Percentiles rank a stretch among this genome's conserved stretches.
Conservation (phyloP, 129 eudicot species). For the Kitagawia praeruptora region DNA sequence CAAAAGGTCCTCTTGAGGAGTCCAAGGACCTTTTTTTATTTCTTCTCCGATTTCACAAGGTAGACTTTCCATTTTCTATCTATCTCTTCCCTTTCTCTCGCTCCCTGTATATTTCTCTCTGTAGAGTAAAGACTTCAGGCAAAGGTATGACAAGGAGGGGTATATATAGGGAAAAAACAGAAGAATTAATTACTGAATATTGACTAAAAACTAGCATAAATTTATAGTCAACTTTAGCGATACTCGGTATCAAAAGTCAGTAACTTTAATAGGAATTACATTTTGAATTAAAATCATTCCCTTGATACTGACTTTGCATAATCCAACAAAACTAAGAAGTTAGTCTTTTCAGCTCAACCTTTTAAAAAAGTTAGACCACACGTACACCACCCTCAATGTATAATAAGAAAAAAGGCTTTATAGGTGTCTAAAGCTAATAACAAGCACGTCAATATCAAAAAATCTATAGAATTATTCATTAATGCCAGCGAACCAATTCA, state of each 20-base stretch:
- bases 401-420: not conserved
- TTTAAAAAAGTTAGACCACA: not conserved
- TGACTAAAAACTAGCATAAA: no score
- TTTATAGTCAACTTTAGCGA: not conserved
- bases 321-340: no score
- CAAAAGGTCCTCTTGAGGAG: slow-evolving; percentile 37
- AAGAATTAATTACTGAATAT: not conserved
- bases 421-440: not conserved
- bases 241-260: not conserved
- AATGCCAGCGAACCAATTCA: not conserved
- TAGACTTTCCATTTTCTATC: not conserved
- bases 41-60: not conserved
- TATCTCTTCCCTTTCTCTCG: not conserved
- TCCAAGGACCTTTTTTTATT: slow-evolving; percentile 38
- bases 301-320: no score
- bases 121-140: not conserved
- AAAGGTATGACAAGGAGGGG: not conserved
- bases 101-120: not conserved
- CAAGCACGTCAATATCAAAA: not conserved
- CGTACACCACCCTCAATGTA: not conserved
- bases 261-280: not conserved
- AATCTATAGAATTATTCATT: no score
- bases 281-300: no score
- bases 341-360: not conserved
- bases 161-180: not conserved